Evolutionary conservation across 495 filamentous ascomycete species (phyloP), one percentile per base, ranked within the genome.

Genomic region (Tuber indicum): DNA sequence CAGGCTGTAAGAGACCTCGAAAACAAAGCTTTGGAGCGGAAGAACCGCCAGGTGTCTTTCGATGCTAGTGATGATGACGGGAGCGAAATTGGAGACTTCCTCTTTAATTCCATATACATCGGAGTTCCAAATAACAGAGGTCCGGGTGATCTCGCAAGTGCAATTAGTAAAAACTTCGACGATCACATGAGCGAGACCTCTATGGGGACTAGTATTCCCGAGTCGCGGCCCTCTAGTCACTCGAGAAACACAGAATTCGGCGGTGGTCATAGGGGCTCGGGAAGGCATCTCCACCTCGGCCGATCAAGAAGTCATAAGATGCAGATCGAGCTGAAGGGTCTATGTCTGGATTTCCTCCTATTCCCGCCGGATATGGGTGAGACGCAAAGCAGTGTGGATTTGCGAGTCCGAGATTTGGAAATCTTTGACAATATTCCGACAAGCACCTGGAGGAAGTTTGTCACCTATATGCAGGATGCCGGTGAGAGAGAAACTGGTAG

Each of bases 41-140:
- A 89, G 62, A 86, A 87, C 39, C 87, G 87, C 75, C 80, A 82
- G 23, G 84, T 86, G 12, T 84, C 85, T 21, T 85, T 86, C n/a
- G 87, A 90, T 39, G 85, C 87, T 71, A 86, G 89, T 45, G 90
- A 93, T 14, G 94, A 97, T 39, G 90, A 93, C 62, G 93, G 94
- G 81, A 91, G 91, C 1, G 91, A 95, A 23, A 96, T 98, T 84
- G 94, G 91, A 1, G 96, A 98, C 83, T 96, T 94, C 82, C 88
- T 99, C 36, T 99, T 99, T 88, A 98, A 98, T 81, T 98, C 96
- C 0, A 97, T 99, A 72, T 99, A 98, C 85, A 97, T 99, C 74
- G 94, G 92, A 36, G 93, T 99, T 70, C 91, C 94, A 5, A 88
- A 92, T 26, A 96, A 94, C 78, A 89, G 90, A 72, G 94, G 98